Evolutionary conservation across 768 basidiomycete species (phyloP).

Genomic region (Trametes meyenii): DNA sequence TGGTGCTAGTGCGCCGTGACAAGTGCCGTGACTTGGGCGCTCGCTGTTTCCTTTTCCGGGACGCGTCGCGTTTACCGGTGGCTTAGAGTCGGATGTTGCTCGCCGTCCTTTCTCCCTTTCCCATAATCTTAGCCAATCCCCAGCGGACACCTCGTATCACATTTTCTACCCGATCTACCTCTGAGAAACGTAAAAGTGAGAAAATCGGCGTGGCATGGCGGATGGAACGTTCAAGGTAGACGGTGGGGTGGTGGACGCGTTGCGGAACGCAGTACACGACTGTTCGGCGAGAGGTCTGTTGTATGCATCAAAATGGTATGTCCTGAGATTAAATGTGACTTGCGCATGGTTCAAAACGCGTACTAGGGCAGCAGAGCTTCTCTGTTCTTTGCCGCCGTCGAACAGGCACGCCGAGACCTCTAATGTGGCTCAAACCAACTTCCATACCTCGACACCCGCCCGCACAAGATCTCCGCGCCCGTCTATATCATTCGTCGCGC

Average conservation of each 20-base stretch:
- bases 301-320: slow-evolving; percentile 78
- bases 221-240: slow-evolving; percentile 40
- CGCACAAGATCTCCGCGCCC: slow-evolving; percentile 37
- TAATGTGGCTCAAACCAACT: slow-evolving; percentile 33
- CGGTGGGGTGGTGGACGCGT: slow-evolving; percentile 51
- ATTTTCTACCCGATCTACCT: no score
- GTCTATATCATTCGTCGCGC: slow-evolving; percentile 11
- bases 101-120: neutral
- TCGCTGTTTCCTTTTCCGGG: slow-evolving; percentile 2
- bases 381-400: slow-evolving; percentile 57
- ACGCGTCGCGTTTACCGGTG: slow-evolving; percentile 16
- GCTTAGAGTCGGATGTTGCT: neutral
- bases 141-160: neutral
- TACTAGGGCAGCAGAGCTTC: slow-evolving; percentile 75
- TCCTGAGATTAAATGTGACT: neutral
- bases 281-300: slow-evolving; percentile 73
- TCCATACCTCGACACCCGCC: slow-evolving; percentile 65
- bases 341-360: neutral
- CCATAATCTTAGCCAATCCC: neutral
- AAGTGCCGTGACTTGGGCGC: neutral
- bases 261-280: slow-evolving; percentile 67
- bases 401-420: slow-evolving; percentile 43
- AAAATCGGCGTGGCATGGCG: slow-evolving; percentile 1
- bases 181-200: no score
- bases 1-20: slow-evolving; percentile 1